Percentiles rank a stretch among this genome's conserved stretches.
These are phyloP conservation scores for Crucihimalaya himalaica DNA, from an alignment of 345 rosid genomes.

Conservation along the genomic window DNA sequence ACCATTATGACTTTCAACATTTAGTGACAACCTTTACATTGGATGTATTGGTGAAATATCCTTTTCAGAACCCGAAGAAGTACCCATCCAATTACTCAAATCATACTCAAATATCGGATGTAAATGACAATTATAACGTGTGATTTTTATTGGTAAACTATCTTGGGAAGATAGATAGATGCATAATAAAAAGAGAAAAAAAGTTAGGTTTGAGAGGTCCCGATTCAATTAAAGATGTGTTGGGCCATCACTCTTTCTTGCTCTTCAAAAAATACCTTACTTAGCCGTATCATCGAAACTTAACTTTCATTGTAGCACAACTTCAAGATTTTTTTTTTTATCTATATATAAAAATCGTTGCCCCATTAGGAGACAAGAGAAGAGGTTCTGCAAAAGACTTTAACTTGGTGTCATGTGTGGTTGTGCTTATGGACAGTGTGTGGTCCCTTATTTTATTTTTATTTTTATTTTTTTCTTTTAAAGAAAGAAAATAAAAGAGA, in stretches of 20 bases:
- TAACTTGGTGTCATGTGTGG: conserved; percentile 44
- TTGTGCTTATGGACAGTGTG: conserved; percentile 37
- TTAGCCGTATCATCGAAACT: conserved; percentile 39
- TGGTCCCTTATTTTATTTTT: conserved; percentile 30
- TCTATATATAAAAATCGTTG: conserved; percentile 25
- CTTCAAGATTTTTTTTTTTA: neutral
- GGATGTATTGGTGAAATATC: neutral
- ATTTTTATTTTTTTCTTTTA: too few species aligned
- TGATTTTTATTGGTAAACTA: conserved; percentile 21
- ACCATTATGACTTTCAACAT: neutral
- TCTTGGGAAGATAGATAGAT: conserved; percentile 17
- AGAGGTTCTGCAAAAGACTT: conserved; percentile 44
- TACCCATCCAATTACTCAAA: neutral
- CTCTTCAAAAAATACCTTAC: conserved; percentile 39
- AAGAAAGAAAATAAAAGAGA: neutral
- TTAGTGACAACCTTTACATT: neutral
- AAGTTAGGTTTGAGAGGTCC: conserved; percentile 38
- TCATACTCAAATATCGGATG: neutral
- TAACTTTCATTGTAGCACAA: conserved; percentile 35
- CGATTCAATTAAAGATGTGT: conserved; percentile 31
- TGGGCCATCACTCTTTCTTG: conserved; percentile 43
- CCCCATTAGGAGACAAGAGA: conserved; percentile 47
- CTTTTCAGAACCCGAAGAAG: neutral
- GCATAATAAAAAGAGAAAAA: neutral
- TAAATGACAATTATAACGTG: conserved; percentile 2